Evolutionary conservation across 306 rosid species (phyloP).

Genomic region (Rosa chinensis): DNA sequence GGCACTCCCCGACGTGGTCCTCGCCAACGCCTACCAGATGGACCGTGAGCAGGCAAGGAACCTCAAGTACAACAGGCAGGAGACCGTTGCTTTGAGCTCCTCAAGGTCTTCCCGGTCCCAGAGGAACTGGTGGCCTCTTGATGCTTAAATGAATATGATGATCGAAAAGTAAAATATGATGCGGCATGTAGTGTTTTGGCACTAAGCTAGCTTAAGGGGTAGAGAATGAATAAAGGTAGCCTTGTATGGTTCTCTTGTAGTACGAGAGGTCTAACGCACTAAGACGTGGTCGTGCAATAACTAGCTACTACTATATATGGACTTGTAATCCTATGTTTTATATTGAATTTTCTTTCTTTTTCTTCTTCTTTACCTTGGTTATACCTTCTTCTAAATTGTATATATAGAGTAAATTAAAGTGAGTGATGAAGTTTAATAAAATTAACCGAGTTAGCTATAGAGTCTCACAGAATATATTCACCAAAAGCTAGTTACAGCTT

Average conservation of each 20-base stretch:
- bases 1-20: constrained; percentile 37
- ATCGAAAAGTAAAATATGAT: neutral
- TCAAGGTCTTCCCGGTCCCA: neutral
- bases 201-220: neutral
- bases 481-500: too few relatives aligned
- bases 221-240: neutral
- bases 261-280: neutral
- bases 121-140: neutral
- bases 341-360: neutral
- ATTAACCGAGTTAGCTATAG: too few relatives aligned
- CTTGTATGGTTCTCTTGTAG: neutral
- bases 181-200: neutral
- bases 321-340: neutral
- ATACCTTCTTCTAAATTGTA: neutral
- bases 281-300: neutral
- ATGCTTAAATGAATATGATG: neutral
- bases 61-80: constrained; percentile 47
- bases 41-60: constrained; percentile 33
- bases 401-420: neutral
- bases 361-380: neutral
- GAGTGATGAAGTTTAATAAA: neutral
- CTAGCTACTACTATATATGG: neutral
- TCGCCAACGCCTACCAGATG: constrained; percentile 23
- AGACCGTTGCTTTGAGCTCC: constrained; percentile 35
- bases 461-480: too few relatives aligned